Evolutionary conservation across 2,329 filamentous ascomycete genomes (phyloP), one percentile per base, ranked within the genome.

Genomic region (Xylaria hypoxylon): DNA sequence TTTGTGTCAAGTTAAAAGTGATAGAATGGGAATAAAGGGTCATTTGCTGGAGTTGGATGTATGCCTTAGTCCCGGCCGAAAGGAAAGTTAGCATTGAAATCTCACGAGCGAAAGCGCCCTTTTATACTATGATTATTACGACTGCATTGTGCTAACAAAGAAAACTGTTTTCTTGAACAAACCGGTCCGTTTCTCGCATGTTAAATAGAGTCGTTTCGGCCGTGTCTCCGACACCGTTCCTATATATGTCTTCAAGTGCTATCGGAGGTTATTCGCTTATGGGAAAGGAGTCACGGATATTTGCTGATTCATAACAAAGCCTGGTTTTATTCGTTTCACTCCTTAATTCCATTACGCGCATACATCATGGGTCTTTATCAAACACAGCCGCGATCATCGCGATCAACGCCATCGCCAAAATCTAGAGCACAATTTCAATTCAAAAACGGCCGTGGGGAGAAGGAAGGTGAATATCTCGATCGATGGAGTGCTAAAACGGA

Each of bases 401-500:
- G 19, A 28, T 35, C 24, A 28, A 56, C 35, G 38, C 17, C 31
- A 5, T 31, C 26, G 5, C 3, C 15, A 45, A 51, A 5, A 3
- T 0, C 17, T 17, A 31, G 17, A 44, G 11, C 53, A 13, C 15
- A 24, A 13, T n/a, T 8, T 28, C 48, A 5, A 4, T 5, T 17
- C 44, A 28, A 40, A 22, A n/a, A 26, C 4, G 38, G n/a, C 17
- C 26, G 38, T 28, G 13, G 3, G 7, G 58, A 59, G 7, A 26
- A 17, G 7, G 33, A 15, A 13, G 11, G n/a, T 1, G 19, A 45
- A 40, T 35, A 31, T 38, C 5, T 73, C 5, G 50, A 63, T 31
- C 67, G 42, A 19, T 66, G 24, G 62, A 67, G 15, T 50, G 68
- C 51, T 7, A 19, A 2, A 8, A 1, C 6, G 1, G 67, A 66